Conservation (phyloP, 164 flowering plant genomes). For the Berberis thunbergii region DNA sequence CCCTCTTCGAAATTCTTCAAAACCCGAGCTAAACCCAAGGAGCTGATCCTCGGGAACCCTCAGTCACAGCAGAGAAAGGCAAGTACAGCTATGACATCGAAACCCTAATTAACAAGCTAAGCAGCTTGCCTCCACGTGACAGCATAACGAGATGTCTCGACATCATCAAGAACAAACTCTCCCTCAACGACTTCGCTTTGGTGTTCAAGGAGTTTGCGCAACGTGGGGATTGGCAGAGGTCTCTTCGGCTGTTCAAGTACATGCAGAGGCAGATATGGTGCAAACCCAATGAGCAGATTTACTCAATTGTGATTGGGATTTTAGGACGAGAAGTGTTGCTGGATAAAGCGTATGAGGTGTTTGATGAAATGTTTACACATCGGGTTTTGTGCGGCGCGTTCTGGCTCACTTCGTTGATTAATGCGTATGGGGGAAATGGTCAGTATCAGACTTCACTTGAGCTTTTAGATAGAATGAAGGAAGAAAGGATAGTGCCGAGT, state of each 20-base stretch:
- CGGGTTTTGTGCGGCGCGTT: conserved; percentile 53
- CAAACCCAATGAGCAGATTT: conserved; percentile 87
- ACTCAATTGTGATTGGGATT: conserved; percentile 69
- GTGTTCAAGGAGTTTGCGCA: conserved; percentile 88
- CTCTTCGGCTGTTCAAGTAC: conserved; percentile 81
- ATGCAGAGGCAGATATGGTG: conserved; percentile 98
- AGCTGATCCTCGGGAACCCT: conserved; percentile 68
- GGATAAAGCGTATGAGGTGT: conserved; percentile 67
- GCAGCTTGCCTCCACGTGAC: conserved; percentile 88
- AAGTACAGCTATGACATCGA: conserved; percentile 94
- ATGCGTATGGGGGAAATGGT: too few species aligned
- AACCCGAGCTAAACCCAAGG: conserved; percentile 44
- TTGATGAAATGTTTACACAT: conserved; percentile 78
- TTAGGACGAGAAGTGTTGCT: conserved; percentile 80
- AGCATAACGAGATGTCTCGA: conserved; percentile 92
- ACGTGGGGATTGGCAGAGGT: conserved; percentile 92
- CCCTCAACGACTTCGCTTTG: conserved; percentile 67
- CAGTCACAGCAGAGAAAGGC: conserved; percentile 77
- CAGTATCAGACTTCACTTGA: conserved; percentile 53
- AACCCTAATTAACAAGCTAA: conserved; percentile 81
- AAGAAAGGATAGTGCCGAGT: conserved; percentile 57
- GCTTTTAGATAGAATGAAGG: conserved; percentile 66
- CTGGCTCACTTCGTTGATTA: conserved; percentile 69
- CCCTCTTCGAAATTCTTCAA: conserved; percentile 12
- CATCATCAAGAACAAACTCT: conserved; percentile 67